A percentile compares a stretch with the other conserved stretches of the same genome.
Conservation (phyloP, 148 eudicot genomes). For the Amaranthus hypochondriacus region DNA sequence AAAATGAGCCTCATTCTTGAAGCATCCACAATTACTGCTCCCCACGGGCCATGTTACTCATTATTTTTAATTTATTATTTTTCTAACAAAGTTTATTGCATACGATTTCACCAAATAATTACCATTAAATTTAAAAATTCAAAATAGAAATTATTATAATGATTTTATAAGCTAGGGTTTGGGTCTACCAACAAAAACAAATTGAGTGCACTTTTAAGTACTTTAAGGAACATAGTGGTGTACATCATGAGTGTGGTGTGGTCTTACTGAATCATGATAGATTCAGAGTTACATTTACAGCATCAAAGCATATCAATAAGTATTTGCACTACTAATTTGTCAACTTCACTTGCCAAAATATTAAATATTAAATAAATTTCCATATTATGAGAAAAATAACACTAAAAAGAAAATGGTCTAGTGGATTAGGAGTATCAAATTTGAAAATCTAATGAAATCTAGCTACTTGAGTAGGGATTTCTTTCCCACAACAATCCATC, state of each 20-base stretch:
- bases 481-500: slow-evolving; percentile 12
- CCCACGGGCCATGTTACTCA: slow-evolving; percentile 16
- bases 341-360: not conserved
- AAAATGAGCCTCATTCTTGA: slow-evolving; percentile 9
- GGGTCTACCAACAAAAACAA: slow-evolving; percentile 22
- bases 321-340: not conserved
- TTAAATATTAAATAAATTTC: too few relatives aligned
- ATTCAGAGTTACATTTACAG: not conserved
- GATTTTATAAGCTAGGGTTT: not conserved
- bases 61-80: slow-evolving; percentile 13
- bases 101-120: slow-evolving; percentile 1
- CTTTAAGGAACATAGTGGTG: slow-evolving; percentile 31
- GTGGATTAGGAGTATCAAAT: not conserved
- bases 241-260: slow-evolving; percentile 36
- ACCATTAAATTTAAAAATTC: not conserved
- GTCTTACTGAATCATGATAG: slow-evolving; percentile 22
- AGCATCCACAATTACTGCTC: slow-evolving; percentile 17
- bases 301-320: not conserved
- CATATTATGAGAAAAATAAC: not conserved
- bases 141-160: not conserved
- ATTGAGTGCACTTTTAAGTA: slow-evolving; percentile 22
- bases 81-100: slow-evolving; percentile 12
- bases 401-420: not conserved
- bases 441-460: slow-evolving; percentile 3
- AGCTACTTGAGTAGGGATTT: slow-evolving; percentile 8